Conservation (phyloP, 108 stramenopile species). For the Cyclotella sp. region DNA sequence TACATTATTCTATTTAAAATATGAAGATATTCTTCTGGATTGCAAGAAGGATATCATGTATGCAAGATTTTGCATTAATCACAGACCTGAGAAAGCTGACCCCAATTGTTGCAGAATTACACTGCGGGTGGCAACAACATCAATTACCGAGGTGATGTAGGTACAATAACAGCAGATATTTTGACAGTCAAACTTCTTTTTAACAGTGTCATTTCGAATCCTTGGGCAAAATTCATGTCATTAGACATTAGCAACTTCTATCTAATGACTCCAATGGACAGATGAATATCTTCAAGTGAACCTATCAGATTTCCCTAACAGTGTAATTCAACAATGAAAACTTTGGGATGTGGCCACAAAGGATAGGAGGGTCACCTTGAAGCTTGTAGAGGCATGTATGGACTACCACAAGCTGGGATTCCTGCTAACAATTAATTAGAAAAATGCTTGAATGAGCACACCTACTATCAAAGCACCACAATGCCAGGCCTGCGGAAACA, state of each 20-base stretch:
- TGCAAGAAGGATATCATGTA: background rate
- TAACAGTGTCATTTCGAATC: too few species aligned
- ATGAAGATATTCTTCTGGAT: too few species aligned
- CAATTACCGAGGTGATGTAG: too few species aligned
- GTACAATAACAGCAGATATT: too few species aligned
- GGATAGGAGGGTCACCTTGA: conserved; percentile 5
- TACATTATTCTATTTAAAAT: background rate
- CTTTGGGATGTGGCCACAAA: conserved; percentile 13
- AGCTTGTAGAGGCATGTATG: conserved; percentile 50
- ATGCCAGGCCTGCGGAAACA: background rate
- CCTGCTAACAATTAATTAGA: background rate
- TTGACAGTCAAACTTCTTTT: too few species aligned
- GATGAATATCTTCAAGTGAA: conserved; percentile 45
- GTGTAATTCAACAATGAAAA: conserved; percentile 36
- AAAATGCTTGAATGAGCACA: background rate
- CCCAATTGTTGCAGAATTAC: too few species aligned
- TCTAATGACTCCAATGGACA: conserved; percentile 37
- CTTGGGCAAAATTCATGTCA: conserved; percentile 41
- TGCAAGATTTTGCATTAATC: too few species aligned
- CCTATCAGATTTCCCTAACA: conserved; percentile 25
- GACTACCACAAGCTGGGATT: conserved; percentile 34
- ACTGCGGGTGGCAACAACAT: too few species aligned
- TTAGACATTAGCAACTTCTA: conserved; percentile 54
- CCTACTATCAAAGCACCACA: background rate
- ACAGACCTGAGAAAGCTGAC: too few species aligned